A percentile compares a stretch with the other conserved stretches of the same genome.
Evolutionary conservation across 805 yeast species (phyloP).

Genomic region (Barnettozyma californica): DNA sequence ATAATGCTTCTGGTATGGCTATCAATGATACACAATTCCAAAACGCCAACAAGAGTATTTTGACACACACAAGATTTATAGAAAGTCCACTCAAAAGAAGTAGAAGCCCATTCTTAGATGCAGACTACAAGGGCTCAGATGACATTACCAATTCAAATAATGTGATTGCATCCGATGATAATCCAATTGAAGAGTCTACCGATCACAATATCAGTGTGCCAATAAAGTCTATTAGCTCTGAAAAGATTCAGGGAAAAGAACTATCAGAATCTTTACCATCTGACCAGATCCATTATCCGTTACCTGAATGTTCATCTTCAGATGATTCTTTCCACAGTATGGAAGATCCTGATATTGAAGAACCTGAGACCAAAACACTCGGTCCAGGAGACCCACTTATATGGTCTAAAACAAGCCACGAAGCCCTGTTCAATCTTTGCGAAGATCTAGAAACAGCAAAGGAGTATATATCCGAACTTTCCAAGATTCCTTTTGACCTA

Average conservation of each 20-base stretch:
- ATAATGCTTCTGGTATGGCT: not conserved
- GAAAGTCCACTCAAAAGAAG: constrained; percentile 20
- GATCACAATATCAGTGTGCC: constrained; percentile 21
- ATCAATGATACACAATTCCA: constrained; percentile 11
- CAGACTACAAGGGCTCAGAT: constrained; percentile 16
- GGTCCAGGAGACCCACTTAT: not conserved
- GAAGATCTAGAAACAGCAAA: constrained; percentile 30
- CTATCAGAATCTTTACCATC: not conserved
- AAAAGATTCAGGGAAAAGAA: not conserved
- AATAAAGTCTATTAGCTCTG: not conserved
- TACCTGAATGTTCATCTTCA: not conserved
- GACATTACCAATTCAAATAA: constrained; percentile 7
- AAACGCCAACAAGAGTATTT: constrained; percentile 12
- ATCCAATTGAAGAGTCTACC: constrained; percentile 27
- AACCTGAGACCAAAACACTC: not conserved
- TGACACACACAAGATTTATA: constrained; percentile 17
- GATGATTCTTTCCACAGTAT: constrained; percentile 6
- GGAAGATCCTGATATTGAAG: constrained; percentile 2
- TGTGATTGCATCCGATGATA: constrained; percentile 15
- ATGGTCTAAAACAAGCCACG: constrained; percentile 29
- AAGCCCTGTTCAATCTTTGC: constrained; percentile 21
- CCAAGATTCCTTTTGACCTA: constrained; percentile 28
- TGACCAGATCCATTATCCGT: not conserved
- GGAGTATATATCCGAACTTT: constrained; percentile 18
- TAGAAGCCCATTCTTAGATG: constrained; percentile 25